These are phyloP conservation scores for Bretschneidera sinensis DNA, from an alignment of 345 rosid species.

Conservation along the genomic window DNA sequence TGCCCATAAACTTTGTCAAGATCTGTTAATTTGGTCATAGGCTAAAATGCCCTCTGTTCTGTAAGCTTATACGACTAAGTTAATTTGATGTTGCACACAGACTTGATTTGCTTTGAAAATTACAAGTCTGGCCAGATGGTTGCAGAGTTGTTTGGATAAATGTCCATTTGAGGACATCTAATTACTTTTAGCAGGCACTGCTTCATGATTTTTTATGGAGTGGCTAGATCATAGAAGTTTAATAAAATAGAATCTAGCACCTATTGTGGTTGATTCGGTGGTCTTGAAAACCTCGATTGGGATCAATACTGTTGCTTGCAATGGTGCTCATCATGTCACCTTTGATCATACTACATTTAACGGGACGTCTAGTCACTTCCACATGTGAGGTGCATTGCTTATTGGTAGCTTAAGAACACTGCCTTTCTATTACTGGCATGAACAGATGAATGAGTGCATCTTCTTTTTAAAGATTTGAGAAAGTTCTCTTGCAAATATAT, in stretches of 20 bases:
- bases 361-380: too few species aligned
- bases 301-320: too few species aligned
- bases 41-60: background rate
- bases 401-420: background rate
- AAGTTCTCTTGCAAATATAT: background rate
- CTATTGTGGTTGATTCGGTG: background rate
- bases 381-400: too few species aligned
- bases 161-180: background rate
- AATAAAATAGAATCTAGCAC: background rate
- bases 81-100: background rate
- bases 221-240: background rate
- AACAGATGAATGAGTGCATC: background rate
- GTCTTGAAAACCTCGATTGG: too few species aligned
- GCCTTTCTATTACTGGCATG: background rate
- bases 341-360: too few species aligned
- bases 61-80: too few species aligned
- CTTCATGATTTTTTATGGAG: too few species aligned
- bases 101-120: background rate
- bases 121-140: background rate
- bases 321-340: too few species aligned
- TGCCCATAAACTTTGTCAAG: background rate
- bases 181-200: background rate
- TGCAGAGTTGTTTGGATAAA: background rate
- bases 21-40: background rate
- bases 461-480: constrained; percentile 1